Percentiles rank a stretch among this genome's conserved stretches.
phyloP scores from a whole-genome alignment of 108 stramenopile species.

The Stephanodiscus triporus region DNA sequence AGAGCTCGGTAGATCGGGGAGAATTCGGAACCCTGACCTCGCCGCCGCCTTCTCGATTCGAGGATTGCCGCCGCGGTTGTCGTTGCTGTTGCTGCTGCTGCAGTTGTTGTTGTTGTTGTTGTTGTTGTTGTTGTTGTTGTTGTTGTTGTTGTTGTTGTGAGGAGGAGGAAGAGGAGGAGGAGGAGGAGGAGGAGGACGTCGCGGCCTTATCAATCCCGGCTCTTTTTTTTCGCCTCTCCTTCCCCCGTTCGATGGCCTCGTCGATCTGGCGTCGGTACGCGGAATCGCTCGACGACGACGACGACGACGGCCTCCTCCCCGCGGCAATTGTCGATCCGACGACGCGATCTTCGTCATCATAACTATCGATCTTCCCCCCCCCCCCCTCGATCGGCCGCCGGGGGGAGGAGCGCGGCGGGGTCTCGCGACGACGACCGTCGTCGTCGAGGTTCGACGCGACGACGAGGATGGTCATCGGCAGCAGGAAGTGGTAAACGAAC shows the following conservation, averaged over 20 bases:
- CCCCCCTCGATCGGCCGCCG: background rate
- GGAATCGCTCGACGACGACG: constrained; percentile 3
- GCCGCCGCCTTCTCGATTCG: background rate
- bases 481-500: constrained; percentile 43
- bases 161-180: background rate
- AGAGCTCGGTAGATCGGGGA: constrained; percentile 24
- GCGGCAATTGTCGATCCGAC: too few relatives aligned
- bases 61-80: background rate
- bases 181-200: background rate
- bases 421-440: background rate
- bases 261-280: constrained; percentile 11
- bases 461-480: constrained; percentile 34
- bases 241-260: constrained; percentile 10
- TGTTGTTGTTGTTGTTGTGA: background rate
- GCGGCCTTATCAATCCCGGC: background rate
- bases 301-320: constrained; percentile 7
- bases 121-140: constrained; percentile 5
- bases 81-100: background rate
- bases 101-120: background rate
- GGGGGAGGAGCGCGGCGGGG: background rate
- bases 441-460: constrained; percentile 36
- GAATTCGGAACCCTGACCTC: too few relatives aligned
- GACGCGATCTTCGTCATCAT: too few relatives aligned
- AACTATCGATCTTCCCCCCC: background rate
- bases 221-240: too few relatives aligned